A percentile compares a stretch with the other conserved stretches of the same genome.
Conservation (phyloP, 2,329 filamentous ascomycete species). For the Hymenoscyphus albidus region DNA sequence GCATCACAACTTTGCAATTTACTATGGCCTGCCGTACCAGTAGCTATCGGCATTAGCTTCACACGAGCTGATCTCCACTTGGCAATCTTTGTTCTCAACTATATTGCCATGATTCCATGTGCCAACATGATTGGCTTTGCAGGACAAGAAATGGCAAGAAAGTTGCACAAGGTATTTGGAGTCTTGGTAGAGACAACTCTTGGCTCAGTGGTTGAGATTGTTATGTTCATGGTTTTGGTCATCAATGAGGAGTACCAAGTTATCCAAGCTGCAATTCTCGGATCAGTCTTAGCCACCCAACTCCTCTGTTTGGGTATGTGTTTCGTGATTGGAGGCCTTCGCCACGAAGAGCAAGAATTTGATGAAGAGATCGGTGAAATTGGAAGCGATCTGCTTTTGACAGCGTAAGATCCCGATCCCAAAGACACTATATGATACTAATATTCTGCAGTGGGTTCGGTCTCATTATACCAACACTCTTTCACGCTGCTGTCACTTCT, state of each 20-base stretch:
- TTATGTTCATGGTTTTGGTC: slow-evolving; percentile 76
- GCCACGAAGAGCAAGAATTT: slow-evolving; percentile 65
- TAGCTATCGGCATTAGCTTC: slow-evolving; percentile 62
- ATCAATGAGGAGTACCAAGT: slow-evolving; percentile 56
- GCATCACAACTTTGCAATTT: slow-evolving; percentile 64
- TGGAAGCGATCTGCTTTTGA: slow-evolving; percentile 71
- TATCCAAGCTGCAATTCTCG: slow-evolving; percentile 78
- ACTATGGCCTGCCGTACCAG: slow-evolving; percentile 72
- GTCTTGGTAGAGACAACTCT: slow-evolving; percentile 60
- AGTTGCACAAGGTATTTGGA: slow-evolving; percentile 69
- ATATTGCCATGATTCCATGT: slow-evolving; percentile 73
- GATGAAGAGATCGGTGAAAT: slow-evolving; percentile 74
- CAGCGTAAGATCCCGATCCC: slow-evolving; percentile 55
- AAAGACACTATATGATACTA: slow-evolving; percentile 6
- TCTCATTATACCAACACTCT: slow-evolving; percentile 42
- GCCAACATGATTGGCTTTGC: slow-evolving; percentile 74
- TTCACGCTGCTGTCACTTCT: slow-evolving; percentile 45
- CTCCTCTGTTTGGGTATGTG: slow-evolving; percentile 75
- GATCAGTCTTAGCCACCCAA: slow-evolving; percentile 78
- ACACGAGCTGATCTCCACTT: slow-evolving; percentile 53
- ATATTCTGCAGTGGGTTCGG: slow-evolving; percentile 42
- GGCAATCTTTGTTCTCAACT: slow-evolving; percentile 65
- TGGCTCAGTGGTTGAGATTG: slow-evolving; percentile 74
- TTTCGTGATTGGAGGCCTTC: slow-evolving; percentile 72
- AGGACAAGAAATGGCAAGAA: slow-evolving; percentile 67